Base-by-base conservation (phyloP, 768 basidiomycete genomes). In the Lepiota brunneoincarnata region DNA sequence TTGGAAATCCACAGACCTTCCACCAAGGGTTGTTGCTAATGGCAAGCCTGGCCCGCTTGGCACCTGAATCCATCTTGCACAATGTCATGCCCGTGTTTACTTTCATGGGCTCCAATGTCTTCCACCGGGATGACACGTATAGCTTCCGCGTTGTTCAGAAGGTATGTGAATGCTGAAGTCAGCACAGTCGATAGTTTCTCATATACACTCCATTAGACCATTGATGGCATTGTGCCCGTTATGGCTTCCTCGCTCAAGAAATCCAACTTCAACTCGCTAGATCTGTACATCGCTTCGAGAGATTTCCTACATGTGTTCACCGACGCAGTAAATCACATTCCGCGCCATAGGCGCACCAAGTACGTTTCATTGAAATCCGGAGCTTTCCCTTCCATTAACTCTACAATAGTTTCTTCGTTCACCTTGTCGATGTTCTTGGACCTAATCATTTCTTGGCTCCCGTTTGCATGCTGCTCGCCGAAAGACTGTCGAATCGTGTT, bases 81-180 rank as follows among this genome's bases (percentile, higher is more conserved):
- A 93, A 96, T 61, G 81, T 98, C 47, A 97, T 99, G 92, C 96
- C 97, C 3, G 86, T 99, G 41, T 98, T 99, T 75, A 98, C 95
- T 0, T 98, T 98, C 72, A 98, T 98, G 93, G 96, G 97, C 17
- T 92, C 95, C n/a, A 95, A 93, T 58, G 87, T 98, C 15, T 91
- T 98, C 75, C 96, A 97, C 64, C 82, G 94, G 43, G 97, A 99
- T 60, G 97, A 99, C 65, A 83, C 89, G 0, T 95, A 96, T 70
- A 95, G 91, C 64, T 96, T 97, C 76, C 84, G 85, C 35, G 94
- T 98, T 7, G 91, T 98, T 2, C 94, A 98, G 67, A 90, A 89
- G 78, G 93, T 92, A 50, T 40, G 72, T 45, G 2, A 20, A 39
- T 35, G 52, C 21, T 15, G 17, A 15, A 2, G 40, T n/a, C 2